A percentile compares a stretch with the other conserved stretches of the same genome.
These are phyloP conservation scores for Aureobasidium sp. DNA, from an alignment of 2,329 filamentous ascomycete genomes.

Conservation along the genomic window DNA sequence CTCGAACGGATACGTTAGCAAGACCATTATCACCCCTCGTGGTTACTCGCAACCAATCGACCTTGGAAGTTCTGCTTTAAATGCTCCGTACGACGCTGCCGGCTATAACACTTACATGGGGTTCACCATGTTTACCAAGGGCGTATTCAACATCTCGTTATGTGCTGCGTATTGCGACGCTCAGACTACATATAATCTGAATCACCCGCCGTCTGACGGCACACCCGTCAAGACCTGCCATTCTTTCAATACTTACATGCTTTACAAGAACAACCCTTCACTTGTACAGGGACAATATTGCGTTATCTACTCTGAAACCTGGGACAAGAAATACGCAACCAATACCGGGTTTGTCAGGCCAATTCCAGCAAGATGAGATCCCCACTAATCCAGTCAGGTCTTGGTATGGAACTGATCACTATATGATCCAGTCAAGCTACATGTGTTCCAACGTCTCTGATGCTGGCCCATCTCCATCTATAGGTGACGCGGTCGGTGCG, in stretches of 20 bases:
- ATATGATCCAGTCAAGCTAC: too few relatives aligned
- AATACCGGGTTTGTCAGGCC: too few relatives aligned
- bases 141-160: constrained; percentile 27
- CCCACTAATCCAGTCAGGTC: too few relatives aligned
- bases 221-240: background rate
- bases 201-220: constrained; percentile 15
- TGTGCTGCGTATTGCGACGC: constrained; percentile 23
- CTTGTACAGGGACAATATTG: background rate
- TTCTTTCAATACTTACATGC: background rate
- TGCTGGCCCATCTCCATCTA: too few relatives aligned
- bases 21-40: constrained; percentile 16
- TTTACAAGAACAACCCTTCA: background rate
- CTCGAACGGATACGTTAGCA: constrained; percentile 24
- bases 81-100: constrained; percentile 24
- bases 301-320: background rate
- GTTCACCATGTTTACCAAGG: constrained; percentile 23
- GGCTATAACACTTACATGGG: constrained; percentile 25
- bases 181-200: constrained; percentile 20
- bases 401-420: too few relatives aligned
- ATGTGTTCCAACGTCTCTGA: too few relatives aligned
- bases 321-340: background rate
- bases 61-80: constrained; percentile 23
- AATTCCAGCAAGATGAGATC: too few relatives aligned
- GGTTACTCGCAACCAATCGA: constrained; percentile 11
- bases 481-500: too few relatives aligned